Evolutionary conservation across 768 basidiomycete genomes (phyloP).

Genomic region (Lactarius deliciosus): DNA sequence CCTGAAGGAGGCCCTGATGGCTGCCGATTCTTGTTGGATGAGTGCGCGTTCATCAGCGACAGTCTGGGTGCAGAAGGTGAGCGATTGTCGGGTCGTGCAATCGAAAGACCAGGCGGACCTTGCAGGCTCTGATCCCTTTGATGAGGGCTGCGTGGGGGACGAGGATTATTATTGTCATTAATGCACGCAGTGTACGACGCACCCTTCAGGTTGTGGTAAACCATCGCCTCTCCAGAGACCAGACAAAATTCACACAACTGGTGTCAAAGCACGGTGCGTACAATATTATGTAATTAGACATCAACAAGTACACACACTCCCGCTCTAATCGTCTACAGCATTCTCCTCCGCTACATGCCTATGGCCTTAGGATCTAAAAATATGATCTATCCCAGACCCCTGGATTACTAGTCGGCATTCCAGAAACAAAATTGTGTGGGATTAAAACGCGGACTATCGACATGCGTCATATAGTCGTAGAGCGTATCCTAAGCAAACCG

Average conservation of each 20-base stretch:
- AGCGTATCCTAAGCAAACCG: not conserved
- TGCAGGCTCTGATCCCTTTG: slow-evolving; percentile 97
- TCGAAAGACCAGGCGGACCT: slow-evolving; percentile 45
- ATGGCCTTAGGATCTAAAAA: too few relatives aligned
- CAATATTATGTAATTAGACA: not conserved
- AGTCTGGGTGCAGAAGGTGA: slow-evolving; percentile 55
- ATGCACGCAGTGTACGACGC: slow-evolving; percentile 28
- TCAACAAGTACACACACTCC: not conserved
- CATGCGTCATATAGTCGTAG: too few relatives aligned
- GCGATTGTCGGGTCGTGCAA: not conserved
- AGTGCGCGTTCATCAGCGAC: slow-evolving; percentile 97
- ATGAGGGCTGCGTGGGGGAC: slow-evolving; percentile 68
- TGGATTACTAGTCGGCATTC: too few relatives aligned
- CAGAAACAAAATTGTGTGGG: too few relatives aligned
- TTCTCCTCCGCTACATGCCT: too few relatives aligned
- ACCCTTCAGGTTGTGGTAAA: slow-evolving; percentile 88
- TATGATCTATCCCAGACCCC: too few relatives aligned
- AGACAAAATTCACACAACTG: not conserved
- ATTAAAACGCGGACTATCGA: too few relatives aligned
- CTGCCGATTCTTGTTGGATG: slow-evolving; percentile 96
- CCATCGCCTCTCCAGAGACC: slow-evolving; percentile 45
- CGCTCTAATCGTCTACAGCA: too few relatives aligned
- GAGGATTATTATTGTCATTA: slow-evolving; percentile 32
- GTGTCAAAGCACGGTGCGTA: not conserved
- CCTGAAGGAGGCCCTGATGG: slow-evolving; percentile 94